A percentile compares a stretch with the other conserved stretches of the same genome.
phyloP scores from a whole-genome alignment of 2,329 filamentous ascomycete species.

The Ceratocystis harringtonii region DNA sequence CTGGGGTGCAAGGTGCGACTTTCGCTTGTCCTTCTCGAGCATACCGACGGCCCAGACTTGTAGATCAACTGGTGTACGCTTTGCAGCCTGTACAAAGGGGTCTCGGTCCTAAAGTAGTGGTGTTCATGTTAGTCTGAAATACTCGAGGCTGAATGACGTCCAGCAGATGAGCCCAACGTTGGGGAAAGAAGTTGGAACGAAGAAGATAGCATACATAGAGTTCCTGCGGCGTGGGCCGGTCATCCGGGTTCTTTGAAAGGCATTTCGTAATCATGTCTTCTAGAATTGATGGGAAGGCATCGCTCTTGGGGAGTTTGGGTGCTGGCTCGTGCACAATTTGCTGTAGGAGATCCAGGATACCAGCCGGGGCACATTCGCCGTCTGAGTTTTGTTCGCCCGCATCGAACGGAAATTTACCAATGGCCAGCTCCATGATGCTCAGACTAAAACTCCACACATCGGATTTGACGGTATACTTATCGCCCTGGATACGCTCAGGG shows the following conservation, averaged over 20 bases:
- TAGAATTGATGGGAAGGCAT: conserved; percentile 86
- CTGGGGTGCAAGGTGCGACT: conserved; percentile 76
- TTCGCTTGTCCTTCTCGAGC: conserved; percentile 90
- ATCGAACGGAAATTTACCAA: conserved; percentile 91
- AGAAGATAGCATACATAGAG: conserved; percentile 53
- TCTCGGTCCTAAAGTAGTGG: conserved; percentile 55
- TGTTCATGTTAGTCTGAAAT: too few relatives aligned
- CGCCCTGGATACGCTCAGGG: conserved; percentile 90
- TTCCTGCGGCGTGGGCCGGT: conserved; percentile 81
- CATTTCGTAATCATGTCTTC: conserved; percentile 98
- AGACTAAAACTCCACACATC: conserved; percentile 98
- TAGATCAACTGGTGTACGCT: conserved; percentile 87
- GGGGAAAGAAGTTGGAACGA: background rate
- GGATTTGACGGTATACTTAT: conserved; percentile 93
- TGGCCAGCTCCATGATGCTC: conserved; percentile 90
- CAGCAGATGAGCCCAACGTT: too few relatives aligned
- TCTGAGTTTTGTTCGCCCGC: conserved; percentile 56
- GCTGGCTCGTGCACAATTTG: conserved; percentile 96
- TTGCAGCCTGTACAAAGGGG: conserved; percentile 88
- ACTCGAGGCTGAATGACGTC: too few relatives aligned
- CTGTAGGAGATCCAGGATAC: conserved; percentile 88
- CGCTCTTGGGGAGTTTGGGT: conserved; percentile 85
- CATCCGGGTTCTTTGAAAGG: conserved; percentile 73
- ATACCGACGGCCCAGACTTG: conserved; percentile 85
- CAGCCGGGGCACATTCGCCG: conserved; percentile 69